Conservation (phyloP, 768 basidiomycete genomes). For the Sutorius australiensis region DNA sequence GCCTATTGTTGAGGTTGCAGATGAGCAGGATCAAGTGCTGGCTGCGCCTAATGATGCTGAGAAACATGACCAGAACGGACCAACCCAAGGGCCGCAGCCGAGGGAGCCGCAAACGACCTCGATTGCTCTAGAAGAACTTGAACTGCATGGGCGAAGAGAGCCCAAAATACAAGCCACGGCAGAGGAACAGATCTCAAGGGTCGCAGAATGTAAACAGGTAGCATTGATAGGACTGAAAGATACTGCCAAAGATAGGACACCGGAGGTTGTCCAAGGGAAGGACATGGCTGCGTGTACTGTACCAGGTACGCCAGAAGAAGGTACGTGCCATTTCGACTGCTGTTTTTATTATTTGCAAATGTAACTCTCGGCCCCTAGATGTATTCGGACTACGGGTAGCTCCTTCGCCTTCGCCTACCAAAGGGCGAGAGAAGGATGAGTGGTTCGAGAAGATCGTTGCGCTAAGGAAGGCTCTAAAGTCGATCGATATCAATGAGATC, state of each 20-base stretch:
- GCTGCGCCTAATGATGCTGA: conserved; percentile 24
- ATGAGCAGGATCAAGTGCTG: conserved; percentile 13
- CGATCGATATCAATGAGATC: conserved; percentile 55
- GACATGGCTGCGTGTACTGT: neutral
- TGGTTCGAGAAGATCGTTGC: conserved; percentile 48
- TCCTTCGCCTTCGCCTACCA: conserved; percentile 32
- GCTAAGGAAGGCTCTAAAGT: conserved; percentile 57
- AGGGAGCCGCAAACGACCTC: neutral
- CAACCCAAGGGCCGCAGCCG: neutral
- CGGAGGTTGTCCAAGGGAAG: conserved; percentile 1
- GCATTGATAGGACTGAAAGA: neutral
- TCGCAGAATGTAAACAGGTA: neutral
- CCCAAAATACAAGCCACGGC: neutral
- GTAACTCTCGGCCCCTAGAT: conserved; percentile 38
- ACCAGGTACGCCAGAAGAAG: conserved; percentile 18
- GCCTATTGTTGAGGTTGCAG: conserved; percentile 9
- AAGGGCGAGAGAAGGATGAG: conserved; percentile 40
- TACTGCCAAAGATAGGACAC: neutral
- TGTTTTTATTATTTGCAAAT: conserved; percentile 1
- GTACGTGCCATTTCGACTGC: conserved; percentile 13
- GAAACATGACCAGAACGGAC: conserved; percentile 16
- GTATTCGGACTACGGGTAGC: conserved; percentile 49
- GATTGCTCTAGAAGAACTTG: neutral
- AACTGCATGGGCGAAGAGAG: neutral
- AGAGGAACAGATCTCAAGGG: neutral